Base-by-base conservation (phyloP, 805 yeast genomes). In the Lipomyces yamanashiensis region DNA sequence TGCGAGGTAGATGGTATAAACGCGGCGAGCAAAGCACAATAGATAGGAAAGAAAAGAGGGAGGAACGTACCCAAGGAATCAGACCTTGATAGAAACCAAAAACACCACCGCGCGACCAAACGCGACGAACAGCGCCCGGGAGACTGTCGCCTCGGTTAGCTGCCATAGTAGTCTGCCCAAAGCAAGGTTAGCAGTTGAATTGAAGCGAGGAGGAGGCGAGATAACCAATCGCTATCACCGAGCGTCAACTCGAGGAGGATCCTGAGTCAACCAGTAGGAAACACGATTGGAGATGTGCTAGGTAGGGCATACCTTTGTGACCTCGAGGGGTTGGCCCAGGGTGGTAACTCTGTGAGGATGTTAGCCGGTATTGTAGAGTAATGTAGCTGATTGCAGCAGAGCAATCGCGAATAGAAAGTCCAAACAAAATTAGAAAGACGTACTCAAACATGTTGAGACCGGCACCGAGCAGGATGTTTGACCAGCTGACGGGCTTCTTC, bases 321-420 rank as follows among this genome's bases (percentile, higher is more conserved):
- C 99, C 80, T 95, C 99, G 67, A 95, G 81, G 12, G 99, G 99
- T 78, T 95, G 99, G 61, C 99, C 99, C 71, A 95, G 82, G 12
- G 98, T 88, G 67, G 98, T 89, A 59, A 87, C 98, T 77, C 77
- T 75, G 58, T 21, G 33, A 58, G 40, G 23, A 53, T 43, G 43
- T 39, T 7, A 41, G 56, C 12, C 43, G 58, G 53, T 40, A 23
- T 5, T 28, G 5, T 28, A 28, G 28, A 28, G 5, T 28, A 28
- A 28, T 28, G 28, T n/a, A 28, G 28, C 28, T 28, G 28, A 28
- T 28, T 28, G 28, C 21, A 6, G 28, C 44, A 13, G 10, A 48
- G 19, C 49, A 13, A 41, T 6, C 8, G 37, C 9, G 45, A 23
- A 23, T 17, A 47, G n/a, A 19, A 17, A 28, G 13, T 7, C 13